Conservation (phyloP, 306 rosid genomes). For the Amphicarpaea edgeworthii region DNA sequence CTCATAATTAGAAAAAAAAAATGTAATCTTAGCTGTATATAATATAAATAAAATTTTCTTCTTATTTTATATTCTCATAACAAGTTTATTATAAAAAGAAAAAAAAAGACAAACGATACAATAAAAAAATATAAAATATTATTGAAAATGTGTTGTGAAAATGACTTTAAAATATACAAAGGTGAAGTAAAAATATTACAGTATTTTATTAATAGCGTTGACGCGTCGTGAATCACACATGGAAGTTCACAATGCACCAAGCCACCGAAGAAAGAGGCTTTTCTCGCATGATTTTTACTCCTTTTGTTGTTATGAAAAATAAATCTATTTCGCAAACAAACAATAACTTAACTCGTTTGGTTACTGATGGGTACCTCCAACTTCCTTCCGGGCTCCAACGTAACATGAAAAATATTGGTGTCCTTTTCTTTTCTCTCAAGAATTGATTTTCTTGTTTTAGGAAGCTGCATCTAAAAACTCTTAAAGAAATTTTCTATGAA, state of each 20-base stretch:
- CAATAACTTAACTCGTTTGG: too few species aligned
- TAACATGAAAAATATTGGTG: neutral
- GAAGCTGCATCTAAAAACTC: neutral
- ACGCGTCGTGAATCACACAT: neutral
- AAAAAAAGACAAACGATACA: too few species aligned
- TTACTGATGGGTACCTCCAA: neutral
- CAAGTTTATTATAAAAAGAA: too few species aligned
- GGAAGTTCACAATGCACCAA: neutral
- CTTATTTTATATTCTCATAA: too few species aligned
- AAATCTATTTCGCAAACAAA: neutral
- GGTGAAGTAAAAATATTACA: neutral
- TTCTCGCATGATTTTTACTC: neutral
- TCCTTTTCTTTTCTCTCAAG: constrained; percentile 3
- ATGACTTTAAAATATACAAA: too few species aligned
- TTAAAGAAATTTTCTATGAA: neutral
- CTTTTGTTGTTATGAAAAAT: neutral
- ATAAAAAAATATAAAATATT: too few species aligned
- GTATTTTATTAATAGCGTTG: neutral
- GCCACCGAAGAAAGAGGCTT: constrained; percentile 1
- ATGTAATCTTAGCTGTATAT: too few species aligned
- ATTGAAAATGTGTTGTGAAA: too few species aligned
- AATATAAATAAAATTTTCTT: too few species aligned
- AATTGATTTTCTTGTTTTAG: neutral
- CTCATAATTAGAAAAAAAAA: too few species aligned
- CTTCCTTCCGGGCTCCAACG: neutral